A percentile compares a stretch with the other conserved stretches of the same genome.
Conservation (phyloP, 805 yeast species). For the Pichia occidentalis region DNA sequence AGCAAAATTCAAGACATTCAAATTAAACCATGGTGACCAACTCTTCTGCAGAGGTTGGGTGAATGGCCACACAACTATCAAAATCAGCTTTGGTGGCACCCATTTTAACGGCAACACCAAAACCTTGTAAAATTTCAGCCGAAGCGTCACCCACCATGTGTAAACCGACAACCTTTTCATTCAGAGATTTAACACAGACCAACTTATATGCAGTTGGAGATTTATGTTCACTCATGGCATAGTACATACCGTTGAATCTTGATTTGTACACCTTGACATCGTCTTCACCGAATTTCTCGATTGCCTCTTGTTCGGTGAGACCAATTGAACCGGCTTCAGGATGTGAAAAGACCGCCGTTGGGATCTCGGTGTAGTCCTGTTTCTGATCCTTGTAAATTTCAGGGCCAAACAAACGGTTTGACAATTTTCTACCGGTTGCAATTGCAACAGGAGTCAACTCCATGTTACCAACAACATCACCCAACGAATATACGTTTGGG, state of each 20-base stretch:
- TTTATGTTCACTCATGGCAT: constrained; percentile 77
- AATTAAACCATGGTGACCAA: constrained; percentile 64
- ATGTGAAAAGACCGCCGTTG: constrained; percentile 95
- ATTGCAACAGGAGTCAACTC: constrained; percentile 98
- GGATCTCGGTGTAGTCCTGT: constrained; percentile 80
- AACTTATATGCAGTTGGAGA: constrained; percentile 84
- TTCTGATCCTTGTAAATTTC: constrained; percentile 61
- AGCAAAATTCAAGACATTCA: no score
- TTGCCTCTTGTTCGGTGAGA: constrained; percentile 71
- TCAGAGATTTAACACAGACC: constrained; percentile 59
- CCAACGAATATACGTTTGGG: constrained; percentile 71
- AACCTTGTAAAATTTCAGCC: constrained; percentile 94
- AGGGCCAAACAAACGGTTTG: constrained; percentile 89
- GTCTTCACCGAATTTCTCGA: constrained; percentile 69
- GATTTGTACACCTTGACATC: constrained; percentile 77
- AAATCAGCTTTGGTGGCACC: constrained; percentile 97
- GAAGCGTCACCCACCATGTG: constrained; percentile 89
- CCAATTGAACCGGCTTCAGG: constrained; percentile 98
- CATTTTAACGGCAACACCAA: constrained; percentile 97
- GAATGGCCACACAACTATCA: constrained; percentile 95
- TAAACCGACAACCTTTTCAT: constrained; percentile 92
- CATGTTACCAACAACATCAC: constrained; percentile 89
- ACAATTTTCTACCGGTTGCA: constrained; percentile 92
- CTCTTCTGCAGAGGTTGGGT: constrained; percentile 98
- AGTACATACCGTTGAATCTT: constrained; percentile 86